Evolutionary conservation across 2,329 filamentous ascomycete species (phyloP).

Genomic region (Bipolaris gigantea): DNA sequence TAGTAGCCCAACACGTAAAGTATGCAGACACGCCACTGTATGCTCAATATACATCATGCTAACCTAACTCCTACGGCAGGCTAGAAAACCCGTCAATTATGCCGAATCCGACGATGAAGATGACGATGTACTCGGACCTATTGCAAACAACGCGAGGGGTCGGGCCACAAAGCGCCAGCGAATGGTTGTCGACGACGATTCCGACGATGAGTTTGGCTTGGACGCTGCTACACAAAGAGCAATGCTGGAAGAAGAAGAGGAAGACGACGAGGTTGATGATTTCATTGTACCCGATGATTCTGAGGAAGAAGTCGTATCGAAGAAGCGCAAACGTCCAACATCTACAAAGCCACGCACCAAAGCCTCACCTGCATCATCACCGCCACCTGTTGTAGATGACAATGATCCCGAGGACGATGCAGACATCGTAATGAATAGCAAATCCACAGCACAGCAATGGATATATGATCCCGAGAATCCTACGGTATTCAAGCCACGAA

Average conservation of each 20-base stretch:
- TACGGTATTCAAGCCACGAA: slow-evolving; percentile 54
- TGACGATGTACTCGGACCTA: slow-evolving; percentile 67
- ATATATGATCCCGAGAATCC: slow-evolving; percentile 66
- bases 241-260: slow-evolving; percentile 60
- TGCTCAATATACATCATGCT: slow-evolving; percentile 1
- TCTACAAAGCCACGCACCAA: slow-evolving; percentile 65
- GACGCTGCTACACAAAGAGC: slow-evolving; percentile 60
- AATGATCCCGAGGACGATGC: slow-evolving; percentile 57
- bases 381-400: slow-evolving; percentile 41
- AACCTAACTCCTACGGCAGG: slow-evolving; percentile 45
- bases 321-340: slow-evolving; percentile 68
- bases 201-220: slow-evolving; percentile 68
- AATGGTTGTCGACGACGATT: slow-evolving; percentile 64
- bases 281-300: slow-evolving; percentile 89
- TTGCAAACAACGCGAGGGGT: slow-evolving; percentile 49
- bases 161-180: slow-evolving; percentile 61
- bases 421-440: slow-evolving; percentile 57
- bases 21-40: slow-evolving; percentile 43
- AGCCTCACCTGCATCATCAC: slow-evolving; percentile 51
- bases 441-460: slow-evolving; percentile 83
- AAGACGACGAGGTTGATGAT: slow-evolving; percentile 81
- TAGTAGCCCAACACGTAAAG: slow-evolving; percentile 81
- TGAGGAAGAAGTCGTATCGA: slow-evolving; percentile 65
- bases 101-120: slow-evolving; percentile 75
- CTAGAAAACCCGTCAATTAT: slow-evolving; percentile 73